Evolutionary conservation across 176 grass and related monocot species (phyloP), one percentile per base, ranked within the genome.

Genomic region (Coix lacrymajobi): DNA sequence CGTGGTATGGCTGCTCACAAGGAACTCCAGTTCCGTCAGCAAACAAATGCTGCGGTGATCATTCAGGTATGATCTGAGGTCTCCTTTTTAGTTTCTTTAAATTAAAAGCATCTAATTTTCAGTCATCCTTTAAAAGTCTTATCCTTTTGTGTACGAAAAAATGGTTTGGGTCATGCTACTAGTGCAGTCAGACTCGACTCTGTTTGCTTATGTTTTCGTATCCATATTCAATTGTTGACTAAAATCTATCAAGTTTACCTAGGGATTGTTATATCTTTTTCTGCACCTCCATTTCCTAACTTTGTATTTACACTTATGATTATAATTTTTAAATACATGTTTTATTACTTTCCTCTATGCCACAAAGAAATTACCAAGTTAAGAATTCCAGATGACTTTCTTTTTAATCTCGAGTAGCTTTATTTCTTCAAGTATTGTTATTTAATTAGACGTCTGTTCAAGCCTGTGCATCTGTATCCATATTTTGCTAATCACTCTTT

Each of bases 1-100:
- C 96, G 91, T 85, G 91, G 91, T 71, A 90, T 96, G 89, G 83
- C 85, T 80, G 90, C 91, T 87, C 88, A 87, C 73, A 91, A 92
- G 34, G 91, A 96, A 73, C 83, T 96, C 60, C 76, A 86, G 68
- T 93, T 80, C 85, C 88, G 87, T 43, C 77, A 48, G 76, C 76
- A 88, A 78, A 92, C 87, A 80, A 96, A 86, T 87, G 91, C 96
- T 76, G 89, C 85, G 51, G 81, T 88, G 57, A 82, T 87, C 88
- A 99, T 99, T 82, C 96, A 99, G 93, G 96, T 99, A 41, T 20
- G 20, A 60, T 75, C 64, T 54, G 31, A 40, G 46, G 40, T 49
- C 39, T 43, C n/a, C 30, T 52, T 79, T 69, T 71, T 31, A 39
- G 5, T 39, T 84, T 38, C 5, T 32, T 32, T 65, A 60, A 60